Percentiles rank a stretch among this genome's conserved stretches.
Conservation (phyloP, 257 asterid species). For the Nicotiana tabacum region DNA sequence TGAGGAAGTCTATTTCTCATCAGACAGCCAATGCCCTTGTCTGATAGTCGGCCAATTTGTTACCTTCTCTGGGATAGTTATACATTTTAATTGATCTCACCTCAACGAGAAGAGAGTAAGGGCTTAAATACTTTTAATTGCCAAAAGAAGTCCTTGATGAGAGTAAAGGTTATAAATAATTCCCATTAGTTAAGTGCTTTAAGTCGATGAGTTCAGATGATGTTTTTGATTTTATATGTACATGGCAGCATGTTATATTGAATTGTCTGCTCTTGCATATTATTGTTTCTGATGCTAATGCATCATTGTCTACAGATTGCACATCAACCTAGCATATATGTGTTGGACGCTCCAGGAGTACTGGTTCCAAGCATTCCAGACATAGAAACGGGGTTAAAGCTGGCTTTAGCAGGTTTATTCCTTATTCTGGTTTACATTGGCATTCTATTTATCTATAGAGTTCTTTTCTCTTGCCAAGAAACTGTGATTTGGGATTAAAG, state of each 20-base stretch:
- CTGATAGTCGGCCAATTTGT: too few species aligned
- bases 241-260: background rate
- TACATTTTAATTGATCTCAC: too few species aligned
- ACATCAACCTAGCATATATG: constrained; percentile 86
- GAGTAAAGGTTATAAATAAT: too few species aligned
- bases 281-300: background rate
- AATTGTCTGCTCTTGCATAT: background rate
- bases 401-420: constrained; percentile 77
- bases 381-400: constrained; percentile 82
- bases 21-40: too few species aligned
- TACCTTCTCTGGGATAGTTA: too few species aligned
- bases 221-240: too few species aligned
- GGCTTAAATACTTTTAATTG: too few species aligned
- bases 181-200: too few species aligned
- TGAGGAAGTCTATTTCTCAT: too few species aligned
- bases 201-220: too few species aligned
- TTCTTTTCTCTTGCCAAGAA: background rate
- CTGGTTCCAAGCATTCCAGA: constrained; percentile 87
- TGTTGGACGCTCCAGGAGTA: constrained; percentile 92
- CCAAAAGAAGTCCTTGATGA: too few species aligned
- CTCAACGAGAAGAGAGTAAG: too few species aligned
- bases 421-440: background rate
- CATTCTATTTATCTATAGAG: background rate
- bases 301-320: constrained; percentile 54
- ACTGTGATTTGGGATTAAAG: background rate